Evolutionary conservation across 2,329 filamentous ascomycete genomes (phyloP).

Genomic region (Beauveria rudraprayagi): DNA sequence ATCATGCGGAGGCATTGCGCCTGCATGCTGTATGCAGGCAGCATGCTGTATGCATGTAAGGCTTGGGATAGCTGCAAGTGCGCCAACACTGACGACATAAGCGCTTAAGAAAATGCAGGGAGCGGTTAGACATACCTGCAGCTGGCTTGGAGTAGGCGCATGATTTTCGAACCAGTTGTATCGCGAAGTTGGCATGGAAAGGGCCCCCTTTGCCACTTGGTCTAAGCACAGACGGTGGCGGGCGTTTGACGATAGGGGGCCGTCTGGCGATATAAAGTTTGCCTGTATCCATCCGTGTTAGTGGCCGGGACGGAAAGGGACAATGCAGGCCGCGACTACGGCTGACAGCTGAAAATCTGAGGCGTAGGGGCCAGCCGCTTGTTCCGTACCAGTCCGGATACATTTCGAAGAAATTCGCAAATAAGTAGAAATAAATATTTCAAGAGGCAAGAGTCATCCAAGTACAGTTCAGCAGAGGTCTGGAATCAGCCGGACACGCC

Average conservation of each 20-base stretch:
- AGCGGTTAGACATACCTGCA: background rate
- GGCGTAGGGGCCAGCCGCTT: background rate
- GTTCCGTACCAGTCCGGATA: background rate
- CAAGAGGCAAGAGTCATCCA: background rate
- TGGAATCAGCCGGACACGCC: background rate
- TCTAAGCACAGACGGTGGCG: background rate
- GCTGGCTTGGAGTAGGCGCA: background rate
- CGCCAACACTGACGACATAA: background rate
- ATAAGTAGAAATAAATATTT: no score
- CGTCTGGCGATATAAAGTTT: background rate
- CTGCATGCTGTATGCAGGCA: background rate
- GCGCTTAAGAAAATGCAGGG: background rate
- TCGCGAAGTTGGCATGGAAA: background rate
- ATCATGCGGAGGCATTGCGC: background rate
- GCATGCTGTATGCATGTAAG: no score
- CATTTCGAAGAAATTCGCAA: background rate
- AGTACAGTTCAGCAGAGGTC: background rate
- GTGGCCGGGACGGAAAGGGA: background rate
- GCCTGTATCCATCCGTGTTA: background rate
- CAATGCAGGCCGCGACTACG: background rate
- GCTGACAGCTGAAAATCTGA: background rate
- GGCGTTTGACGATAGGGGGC: background rate
- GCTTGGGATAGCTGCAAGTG: no score
- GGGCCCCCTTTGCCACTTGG: background rate
- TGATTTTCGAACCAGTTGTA: background rate